Evolutionary conservation across 805 yeast species (phyloP), one percentile per base, ranked within the genome.

Genomic region (Yarrowia sp.): DNA sequence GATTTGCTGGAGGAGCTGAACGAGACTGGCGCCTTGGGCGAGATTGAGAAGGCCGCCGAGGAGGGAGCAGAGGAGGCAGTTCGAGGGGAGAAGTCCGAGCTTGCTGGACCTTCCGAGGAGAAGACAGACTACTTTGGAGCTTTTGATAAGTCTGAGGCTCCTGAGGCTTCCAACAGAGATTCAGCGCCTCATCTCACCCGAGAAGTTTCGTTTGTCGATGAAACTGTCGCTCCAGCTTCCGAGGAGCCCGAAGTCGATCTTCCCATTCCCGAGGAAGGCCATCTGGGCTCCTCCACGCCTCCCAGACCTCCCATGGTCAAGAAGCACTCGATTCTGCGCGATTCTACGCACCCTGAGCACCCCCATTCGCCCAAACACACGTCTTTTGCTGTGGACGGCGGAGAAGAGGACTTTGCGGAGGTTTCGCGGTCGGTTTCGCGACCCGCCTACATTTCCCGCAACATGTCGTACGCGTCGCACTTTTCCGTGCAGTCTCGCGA

Each of bases 211-310:
- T 47, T 47, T n/a, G 55, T n/a, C 5, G 55, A 47, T 19, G 55
- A 47, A 4, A 21, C 55, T 2, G 36, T 19, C 1, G 32, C 25
- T 1, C 42, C 42, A 6, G n/a, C 10, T 1, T 22, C 16, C 1
- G 42, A 51, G 0, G 58, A 35, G 7, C 58, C 58, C 16, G 58
- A 51, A 0, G 39, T 47, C 14, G 56, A 47, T 3, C 32, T 18
- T n/a, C 33, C 41, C 2, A 51, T 51, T 6, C 58, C 58, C n/a
- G 58, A 51, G 13, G 32, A 35, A 2, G 58, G 27, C 7, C 32
- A 9, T 24, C 58, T 51, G 4, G 58, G 42, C 32, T 22, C 58
- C n/a, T 51, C 58, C 16, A 51, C 58, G 2, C 58, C 58, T 7
- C 56, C 56, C 6, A 4, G 56, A 18, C 58, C 58, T 13, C 24